Conservation (phyloP, 345 rosid genomes). For the Noccaea caerulescens region DNA sequence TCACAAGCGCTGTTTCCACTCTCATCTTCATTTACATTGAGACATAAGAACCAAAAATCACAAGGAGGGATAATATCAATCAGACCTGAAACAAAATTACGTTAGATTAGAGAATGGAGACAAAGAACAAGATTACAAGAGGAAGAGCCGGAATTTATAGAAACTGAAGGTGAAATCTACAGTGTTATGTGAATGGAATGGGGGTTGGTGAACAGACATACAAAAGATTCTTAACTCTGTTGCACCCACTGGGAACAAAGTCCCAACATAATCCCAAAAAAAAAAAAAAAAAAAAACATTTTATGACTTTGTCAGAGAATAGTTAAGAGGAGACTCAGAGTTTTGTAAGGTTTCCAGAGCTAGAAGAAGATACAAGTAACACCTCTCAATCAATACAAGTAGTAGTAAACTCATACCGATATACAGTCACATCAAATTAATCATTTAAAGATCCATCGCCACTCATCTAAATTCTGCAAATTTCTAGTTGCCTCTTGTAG, state of each 20-base stretch:
- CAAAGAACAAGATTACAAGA: conserved; percentile 12
- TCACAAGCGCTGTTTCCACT: conserved; percentile 49
- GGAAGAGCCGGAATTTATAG: conserved; percentile 4
- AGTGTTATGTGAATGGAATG: conserved; percentile 36
- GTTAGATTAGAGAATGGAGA: conserved; percentile 9
- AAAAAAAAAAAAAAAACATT: conserved; percentile 10
- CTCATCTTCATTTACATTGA: conserved; percentile 57
- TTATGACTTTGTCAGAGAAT: conserved; percentile 27
- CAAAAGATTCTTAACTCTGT: conserved; percentile 49
- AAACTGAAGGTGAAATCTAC: conserved; percentile 20
- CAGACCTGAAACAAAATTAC: conserved; percentile 28
- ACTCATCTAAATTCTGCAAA: conserved; percentile 5
- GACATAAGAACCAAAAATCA: not conserved
- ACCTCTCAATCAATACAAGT: conserved; percentile 15
- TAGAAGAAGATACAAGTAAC: conserved; percentile 29
- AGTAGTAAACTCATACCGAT: conserved; percentile 19
- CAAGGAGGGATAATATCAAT: conserved; percentile 13
- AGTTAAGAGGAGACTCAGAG: conserved; percentile 15
- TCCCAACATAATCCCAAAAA: not conserved
- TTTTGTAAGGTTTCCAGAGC: not conserved
- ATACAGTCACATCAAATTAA: conserved; percentile 30
- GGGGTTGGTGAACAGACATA: conserved; percentile 61
- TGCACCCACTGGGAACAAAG: conserved; percentile 40
- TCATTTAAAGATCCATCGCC: conserved; percentile 25
- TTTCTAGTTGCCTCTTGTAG: conserved; percentile 28